Conservation (phyloP, 2,329 filamentous ascomycete genomes). For the Sclerotinia glacialis region DNA sequence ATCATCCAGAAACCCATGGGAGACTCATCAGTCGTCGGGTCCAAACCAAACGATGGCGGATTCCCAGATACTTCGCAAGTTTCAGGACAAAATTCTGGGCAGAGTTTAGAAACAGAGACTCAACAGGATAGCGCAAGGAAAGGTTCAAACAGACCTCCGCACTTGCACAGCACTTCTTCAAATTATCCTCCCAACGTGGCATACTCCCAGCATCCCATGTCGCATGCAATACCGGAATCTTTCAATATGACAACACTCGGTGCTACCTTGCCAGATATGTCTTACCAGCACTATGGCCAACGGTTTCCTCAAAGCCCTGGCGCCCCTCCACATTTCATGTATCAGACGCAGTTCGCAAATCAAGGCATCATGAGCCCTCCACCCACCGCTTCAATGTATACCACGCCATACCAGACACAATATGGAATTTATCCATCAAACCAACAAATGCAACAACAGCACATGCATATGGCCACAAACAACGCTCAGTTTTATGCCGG, state of each 20-base stretch:
- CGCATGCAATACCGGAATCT: conserved; percentile 29
- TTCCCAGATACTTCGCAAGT: conserved; percentile 10
- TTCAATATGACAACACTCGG: conserved; percentile 35
- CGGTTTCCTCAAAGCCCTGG: conserved; percentile 28
- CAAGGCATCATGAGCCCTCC: conserved; percentile 26
- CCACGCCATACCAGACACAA: conserved; percentile 33
- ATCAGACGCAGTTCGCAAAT: conserved; percentile 30
- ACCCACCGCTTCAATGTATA: conserved; percentile 29
- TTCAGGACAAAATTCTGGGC: conserved; percentile 20
- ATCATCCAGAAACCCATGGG: conserved; percentile 16
- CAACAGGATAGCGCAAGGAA: conserved; percentile 15
- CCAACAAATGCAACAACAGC: conserved; percentile 25
- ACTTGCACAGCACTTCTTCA: conserved; percentile 19
- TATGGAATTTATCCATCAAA: conserved; percentile 33
- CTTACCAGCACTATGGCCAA: conserved; percentile 33
- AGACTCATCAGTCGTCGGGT: conserved; percentile 18
- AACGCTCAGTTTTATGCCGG: conserved; percentile 34
- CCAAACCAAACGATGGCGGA: conserved; percentile 18
- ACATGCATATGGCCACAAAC: conserved; percentile 22
- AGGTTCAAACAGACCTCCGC: conserved; percentile 11
- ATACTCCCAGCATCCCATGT: neutral
- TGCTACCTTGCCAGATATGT: conserved; percentile 32
- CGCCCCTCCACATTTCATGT: conserved; percentile 27
- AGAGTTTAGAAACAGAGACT: conserved; percentile 22
- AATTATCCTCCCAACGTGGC: conserved; percentile 19